These are phyloP conservation scores for Chalciporus sphaerocephalus DNA, from an alignment of 768 basidiomycete species.

Conservation along the genomic window DNA sequence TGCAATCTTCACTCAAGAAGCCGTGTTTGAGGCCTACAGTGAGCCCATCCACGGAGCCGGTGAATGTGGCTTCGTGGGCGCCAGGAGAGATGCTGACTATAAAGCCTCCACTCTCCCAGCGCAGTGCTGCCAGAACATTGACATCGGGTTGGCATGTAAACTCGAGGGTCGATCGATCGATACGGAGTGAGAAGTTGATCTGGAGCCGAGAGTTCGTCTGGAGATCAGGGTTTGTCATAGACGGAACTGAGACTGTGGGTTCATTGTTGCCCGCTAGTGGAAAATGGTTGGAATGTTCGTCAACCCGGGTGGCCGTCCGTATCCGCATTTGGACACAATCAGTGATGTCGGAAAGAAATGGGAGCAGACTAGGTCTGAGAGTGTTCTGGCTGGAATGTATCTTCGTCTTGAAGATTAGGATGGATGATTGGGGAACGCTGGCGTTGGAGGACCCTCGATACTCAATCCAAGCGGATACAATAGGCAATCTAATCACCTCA, in stretches of 20 bases:
- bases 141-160: conserved; percentile 89
- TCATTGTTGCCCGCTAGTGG: conserved; percentile 4
- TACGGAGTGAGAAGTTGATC: conserved; percentile 83
- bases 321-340: conserved; percentile 66
- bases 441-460: conserved; percentile 57
- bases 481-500: conserved; percentile 70
- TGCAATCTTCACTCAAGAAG: conserved; percentile 78
- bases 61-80: conserved; percentile 65
- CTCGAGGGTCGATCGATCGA: conserved; percentile 83
- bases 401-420: conserved; percentile 79
- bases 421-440: conserved; percentile 41
- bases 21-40: conserved; percentile 80
- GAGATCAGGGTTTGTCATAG: conserved; percentile 12
- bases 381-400: conserved; percentile 87
- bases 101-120: conserved; percentile 96
- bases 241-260: conserved; percentile 14
- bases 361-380: conserved; percentile 74
- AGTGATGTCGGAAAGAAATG: conserved; percentile 78
- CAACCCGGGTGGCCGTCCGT: conserved; percentile 42
- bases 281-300: conserved; percentile 18
- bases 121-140: conserved; percentile 82
- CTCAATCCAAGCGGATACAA: conserved; percentile 78
- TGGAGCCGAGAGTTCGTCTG: conserved; percentile 48
- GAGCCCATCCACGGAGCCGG: conserved; percentile 77
- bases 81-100: conserved; percentile 73